Conservation (phyloP, 1,284 basidiomycete species). For the Puccinia polysora region DNA sequence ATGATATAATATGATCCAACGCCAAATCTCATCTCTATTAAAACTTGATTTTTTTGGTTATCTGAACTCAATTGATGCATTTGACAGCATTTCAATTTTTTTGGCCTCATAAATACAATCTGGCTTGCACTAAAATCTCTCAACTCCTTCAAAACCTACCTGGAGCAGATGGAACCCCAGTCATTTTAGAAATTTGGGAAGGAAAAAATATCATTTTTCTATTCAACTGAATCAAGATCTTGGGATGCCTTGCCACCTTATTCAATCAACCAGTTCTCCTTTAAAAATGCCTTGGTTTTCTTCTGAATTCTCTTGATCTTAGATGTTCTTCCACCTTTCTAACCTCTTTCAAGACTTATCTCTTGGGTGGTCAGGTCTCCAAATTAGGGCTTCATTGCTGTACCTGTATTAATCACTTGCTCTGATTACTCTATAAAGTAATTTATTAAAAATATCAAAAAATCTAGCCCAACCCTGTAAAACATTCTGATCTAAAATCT, state of each 20-base stretch:
- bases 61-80: slow-evolving; percentile 57
- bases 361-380: neutral
- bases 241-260: slow-evolving; percentile 69
- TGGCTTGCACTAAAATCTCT: slow-evolving; percentile 73
- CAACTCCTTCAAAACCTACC: slow-evolving; percentile 66
- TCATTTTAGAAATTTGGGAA: slow-evolving; percentile 49
- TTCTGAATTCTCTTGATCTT: slow-evolving; percentile 73
- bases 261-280: slow-evolving; percentile 74
- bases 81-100: slow-evolving; percentile 70
- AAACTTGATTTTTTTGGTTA: neutral
- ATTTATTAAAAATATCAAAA: slow-evolving; percentile 25
- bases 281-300: slow-evolving; percentile 72
- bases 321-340: slow-evolving; percentile 58
- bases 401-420: slow-evolving; percentile 22
- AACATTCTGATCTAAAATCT: too few species aligned
- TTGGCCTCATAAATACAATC: slow-evolving; percentile 61
- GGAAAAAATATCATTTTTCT: neutral
- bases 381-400: slow-evolving; percentile 3
- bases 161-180: slow-evolving; percentile 7
- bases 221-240: slow-evolving; percentile 62
- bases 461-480: neutral
- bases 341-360: slow-evolving; percentile 44
- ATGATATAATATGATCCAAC: slow-evolving; percentile 12
- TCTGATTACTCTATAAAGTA: slow-evolving; percentile 27
- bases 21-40: too few species aligned